Evolutionary conservation across 495 filamentous ascomycete species (phyloP), one percentile per base, ranked within the genome.

Genomic region (Lophiostoma macrostomum): DNA sequence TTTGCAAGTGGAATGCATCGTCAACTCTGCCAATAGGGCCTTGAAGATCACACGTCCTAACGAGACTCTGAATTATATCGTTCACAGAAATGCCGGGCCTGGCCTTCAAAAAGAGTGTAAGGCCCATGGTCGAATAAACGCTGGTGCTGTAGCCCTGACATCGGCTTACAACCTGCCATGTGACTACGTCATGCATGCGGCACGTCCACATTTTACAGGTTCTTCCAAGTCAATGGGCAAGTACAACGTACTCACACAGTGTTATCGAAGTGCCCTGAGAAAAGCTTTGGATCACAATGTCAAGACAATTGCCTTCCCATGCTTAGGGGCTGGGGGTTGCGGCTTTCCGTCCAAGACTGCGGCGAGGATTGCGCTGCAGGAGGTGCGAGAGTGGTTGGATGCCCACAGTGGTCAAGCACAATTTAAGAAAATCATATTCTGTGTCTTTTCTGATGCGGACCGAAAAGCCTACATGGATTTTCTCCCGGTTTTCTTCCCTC

Each of bases 341-440:
- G 59, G 59, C 5, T 63, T 63, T 36, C 54, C 59, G 10, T 13
- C 59, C 14, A 41, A 36, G 4, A 32, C 35, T 1, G 53, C 59
- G 14, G 54, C 59, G 7, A 13, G 43, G n/a, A 43, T 58, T 27
- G 59, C 59, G 23, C 38, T 63, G 11, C 53, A 54, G 35, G 54
- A 49, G 25, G 49, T 58, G n/a, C 31, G 59, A 24, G 59, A 50
- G 11, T 63, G 53, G 35, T 24, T 63, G 11, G 59, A 58, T 13
- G 30, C 25, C 23, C 30, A 49, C 8, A 45, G 27, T 23, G 23
- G 43, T 11, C 13, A 54, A 30, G n/a, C n/a, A n/a, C 12, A 22
- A 4, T 53, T 63, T 24, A 54, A 63, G 28, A 25, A 44, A 22
- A 54, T 63, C 18, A 47, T 63, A 34, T 63, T 63, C 31, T 58